A percentile compares a stretch with the other conserved stretches of the same genome.
phyloP scores from a whole-genome alignment of 75 land plant species.

The Picea sitchensis region DNA sequence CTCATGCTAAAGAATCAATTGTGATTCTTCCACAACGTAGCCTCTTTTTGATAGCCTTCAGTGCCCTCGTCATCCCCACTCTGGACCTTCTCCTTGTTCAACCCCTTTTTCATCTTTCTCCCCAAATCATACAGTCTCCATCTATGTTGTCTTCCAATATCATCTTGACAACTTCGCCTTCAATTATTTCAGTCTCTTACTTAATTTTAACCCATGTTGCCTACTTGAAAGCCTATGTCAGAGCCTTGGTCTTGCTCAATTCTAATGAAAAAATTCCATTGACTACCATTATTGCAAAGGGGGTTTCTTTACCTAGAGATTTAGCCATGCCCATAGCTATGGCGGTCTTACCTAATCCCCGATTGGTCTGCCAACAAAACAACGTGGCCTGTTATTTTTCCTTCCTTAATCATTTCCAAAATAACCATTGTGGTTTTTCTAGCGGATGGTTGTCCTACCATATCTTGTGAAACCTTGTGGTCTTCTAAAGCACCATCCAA shows the following conservation, averaged over 20 bases:
- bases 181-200: constrained; percentile 90
- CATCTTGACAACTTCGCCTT: constrained; percentile 95
- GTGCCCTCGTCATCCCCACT: background rate
- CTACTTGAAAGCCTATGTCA: constrained; percentile 58
- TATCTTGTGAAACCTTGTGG: constrained; percentile 67
- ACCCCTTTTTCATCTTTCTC: too few species aligned
- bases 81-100: too few species aligned
- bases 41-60: too few species aligned
- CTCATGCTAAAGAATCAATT: too few species aligned
- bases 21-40: too few species aligned
- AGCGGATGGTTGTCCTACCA: too few species aligned
- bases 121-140: constrained; percentile 81
- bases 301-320: too few species aligned
- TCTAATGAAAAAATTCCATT: constrained; percentile 85
- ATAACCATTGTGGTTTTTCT: constrained; percentile 78
- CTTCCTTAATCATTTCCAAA: too few species aligned
- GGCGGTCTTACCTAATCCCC: constrained; percentile 43
- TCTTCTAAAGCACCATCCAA: constrained; percentile 59
- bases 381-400: too few species aligned
- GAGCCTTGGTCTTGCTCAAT: constrained; percentile 22
- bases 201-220: background rate
- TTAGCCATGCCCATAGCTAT: too few species aligned
- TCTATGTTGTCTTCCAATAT: constrained; percentile 91
- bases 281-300: constrained; percentile 21
- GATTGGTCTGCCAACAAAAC: too few species aligned